These are phyloP conservation scores for Rhodomyrtus tomentosa DNA, from an alignment of 345 rosid species.

Conservation along the genomic window DNA sequence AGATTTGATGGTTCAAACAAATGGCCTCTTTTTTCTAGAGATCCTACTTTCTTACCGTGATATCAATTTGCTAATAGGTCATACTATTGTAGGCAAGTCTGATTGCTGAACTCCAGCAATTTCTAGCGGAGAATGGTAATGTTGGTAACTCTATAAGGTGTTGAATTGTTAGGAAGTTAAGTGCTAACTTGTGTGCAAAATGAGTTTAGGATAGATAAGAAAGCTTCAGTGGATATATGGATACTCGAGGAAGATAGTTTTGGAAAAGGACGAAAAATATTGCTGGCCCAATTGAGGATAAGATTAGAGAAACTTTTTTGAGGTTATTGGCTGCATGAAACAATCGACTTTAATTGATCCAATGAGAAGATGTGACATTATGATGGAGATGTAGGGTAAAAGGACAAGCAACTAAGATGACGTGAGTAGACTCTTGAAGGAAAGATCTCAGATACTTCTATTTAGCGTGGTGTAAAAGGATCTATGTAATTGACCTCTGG, in stretches of 20 bases:
- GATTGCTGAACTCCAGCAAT: not conserved
- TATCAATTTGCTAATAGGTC: not conserved
- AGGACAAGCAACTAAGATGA: not conserved
- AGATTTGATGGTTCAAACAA: not conserved
- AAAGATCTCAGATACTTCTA: not conserved
- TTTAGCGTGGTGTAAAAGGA: not conserved
- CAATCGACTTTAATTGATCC: not conserved
- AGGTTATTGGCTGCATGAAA: not conserved
- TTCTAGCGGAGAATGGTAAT: not conserved
- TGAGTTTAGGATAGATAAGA: not conserved
- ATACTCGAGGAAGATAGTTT: not conserved
- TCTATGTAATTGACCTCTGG: not conserved
- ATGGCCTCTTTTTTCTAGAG: not conserved
- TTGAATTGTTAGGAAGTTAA: not conserved
- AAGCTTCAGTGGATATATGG: not conserved
- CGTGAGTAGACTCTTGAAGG: not conserved
- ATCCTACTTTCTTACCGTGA: not conserved
- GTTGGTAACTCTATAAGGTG: not conserved
- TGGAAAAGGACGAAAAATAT: not conserved
- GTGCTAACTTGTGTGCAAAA: not conserved
- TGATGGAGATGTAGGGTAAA: not conserved
- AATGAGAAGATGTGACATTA: not conserved
- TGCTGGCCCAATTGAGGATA: not conserved
- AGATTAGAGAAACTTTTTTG: not conserved
- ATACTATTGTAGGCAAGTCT: not conserved